A percentile compares a stretch with the other conserved stretches of the same genome.
Evolutionary conservation across 768 basidiomycete species (phyloP).

Genomic region (Panellus pusillus): DNA sequence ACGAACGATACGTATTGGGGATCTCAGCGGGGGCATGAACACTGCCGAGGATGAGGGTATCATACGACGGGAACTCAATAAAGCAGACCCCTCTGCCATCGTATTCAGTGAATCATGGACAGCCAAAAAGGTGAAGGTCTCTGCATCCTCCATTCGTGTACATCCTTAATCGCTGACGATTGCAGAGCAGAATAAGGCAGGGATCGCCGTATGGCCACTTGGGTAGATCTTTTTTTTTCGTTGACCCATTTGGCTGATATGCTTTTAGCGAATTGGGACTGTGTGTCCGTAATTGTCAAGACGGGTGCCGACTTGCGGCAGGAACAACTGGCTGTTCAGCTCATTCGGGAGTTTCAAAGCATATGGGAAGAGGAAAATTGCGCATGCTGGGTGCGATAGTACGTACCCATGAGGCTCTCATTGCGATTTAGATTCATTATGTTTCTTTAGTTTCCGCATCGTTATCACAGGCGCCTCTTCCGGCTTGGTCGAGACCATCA

Average conservation of each 20-base stretch:
- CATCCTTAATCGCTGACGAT: slow-evolving; percentile 1
- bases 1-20: slow-evolving; percentile 59
- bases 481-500: slow-evolving; percentile 96
- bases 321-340: slow-evolving; percentile 94
- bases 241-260: slow-evolving; percentile 4
- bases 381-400: slow-evolving; percentile 94
- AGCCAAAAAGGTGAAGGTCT: slow-evolving; percentile 73
- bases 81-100: slow-evolving; percentile 92
- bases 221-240: slow-evolving; percentile 44
- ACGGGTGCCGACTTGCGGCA: slow-evolving; percentile 96
- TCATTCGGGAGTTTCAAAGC: slow-evolving; percentile 87
- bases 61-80: slow-evolving; percentile 89
- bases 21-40: slow-evolving; percentile 53
- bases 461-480: slow-evolving; percentile 91
- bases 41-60: slow-evolving; percentile 91
- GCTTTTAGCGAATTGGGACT: slow-evolving; percentile 72
- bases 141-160: neutral
- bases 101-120: slow-evolving; percentile 96
- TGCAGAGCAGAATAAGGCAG: slow-evolving; percentile 84
- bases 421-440: neutral
- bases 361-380: slow-evolving; percentile 97
- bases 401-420: slow-evolving; percentile 24
- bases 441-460: slow-evolving; percentile 80
- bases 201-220: slow-evolving; percentile 96
- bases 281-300: slow-evolving; percentile 97